Evolutionary conservation across 2,329 filamentous ascomycete species (phyloP), one percentile per base, ranked within the genome.

Genomic region (Fusarium gaditjirri): DNA sequence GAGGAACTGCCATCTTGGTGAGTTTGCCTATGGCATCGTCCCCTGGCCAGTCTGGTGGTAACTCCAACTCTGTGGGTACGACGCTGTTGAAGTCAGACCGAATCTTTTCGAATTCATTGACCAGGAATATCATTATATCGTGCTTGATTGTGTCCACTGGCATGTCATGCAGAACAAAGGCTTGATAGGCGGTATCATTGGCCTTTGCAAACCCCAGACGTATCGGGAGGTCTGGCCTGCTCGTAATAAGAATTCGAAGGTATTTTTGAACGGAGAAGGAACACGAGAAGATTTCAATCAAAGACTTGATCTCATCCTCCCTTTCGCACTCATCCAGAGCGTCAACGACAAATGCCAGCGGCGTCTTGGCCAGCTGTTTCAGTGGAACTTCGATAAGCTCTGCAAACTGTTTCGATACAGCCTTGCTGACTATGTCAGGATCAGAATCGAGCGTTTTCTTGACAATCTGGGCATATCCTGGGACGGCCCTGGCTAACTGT

Each of bases 401-500:
- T 5, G 25, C 25, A 21, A 29, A 46, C 17, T 46, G 25, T 19
- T 46, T 14, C 8, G 10, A 16, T 4, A 46, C 17, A 8, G 43
- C 5, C 19, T 46, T 46, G 10, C 11, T 13, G 0, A 21, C 6
- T 8, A 46, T 19, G 19, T 19, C 17, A 1, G n/a, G 16, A 10
- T 43, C 14, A 25, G 41, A 23, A 17, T 25, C 41, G n/a, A 43
- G 8, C 14, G 16, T 16, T 8, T 25, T 43, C 23, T 25, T 25
- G 13, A 25, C n/a, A 7, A 43, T 8, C 8, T 17, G 7, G 2
- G 44, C 44, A 7, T n/a, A n/a, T 6, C 44, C 44, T 4, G 44
- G 19, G 8, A 47, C 19, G 5, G 8, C 14, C 8, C 27, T 17
- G 5, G 39, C 67, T 7, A 85, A 75, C 56, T 84, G 80, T 8